Evolutionary conservation across 2,329 filamentous ascomycete species (phyloP).

Genomic region (Mycosphaerella sp.): DNA sequence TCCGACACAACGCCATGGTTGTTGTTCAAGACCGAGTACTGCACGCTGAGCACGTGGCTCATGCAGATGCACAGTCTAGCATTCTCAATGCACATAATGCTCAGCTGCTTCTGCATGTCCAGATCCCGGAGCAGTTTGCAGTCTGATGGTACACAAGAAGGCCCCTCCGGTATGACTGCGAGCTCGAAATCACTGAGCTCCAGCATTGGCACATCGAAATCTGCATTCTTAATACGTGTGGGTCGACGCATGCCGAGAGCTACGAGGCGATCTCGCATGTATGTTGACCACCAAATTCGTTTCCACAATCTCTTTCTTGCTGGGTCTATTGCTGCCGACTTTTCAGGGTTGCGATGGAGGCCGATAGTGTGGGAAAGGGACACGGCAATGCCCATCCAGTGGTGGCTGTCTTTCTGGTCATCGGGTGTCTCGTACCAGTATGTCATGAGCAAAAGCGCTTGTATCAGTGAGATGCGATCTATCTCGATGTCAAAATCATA

Average conservation of each 20-base stretch:
- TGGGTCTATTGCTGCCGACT: slow-evolving; percentile 62
- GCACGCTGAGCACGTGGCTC: slow-evolving; percentile 79
- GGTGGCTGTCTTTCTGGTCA: slow-evolving; percentile 96
- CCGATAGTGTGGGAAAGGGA: slow-evolving; percentile 91
- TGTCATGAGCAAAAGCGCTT: slow-evolving; percentile 84
- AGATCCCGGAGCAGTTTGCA: slow-evolving; percentile 67
- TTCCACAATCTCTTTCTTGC: slow-evolving; percentile 82
- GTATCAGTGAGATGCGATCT: slow-evolving; percentile 81
- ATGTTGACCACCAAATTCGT: slow-evolving; percentile 96
- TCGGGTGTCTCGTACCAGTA: slow-evolving; percentile 98
- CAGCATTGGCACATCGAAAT: slow-evolving; percentile 91
- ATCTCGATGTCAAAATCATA: slow-evolving; percentile 96
- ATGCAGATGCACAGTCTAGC: slow-evolving; percentile 84
- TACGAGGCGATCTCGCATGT: slow-evolving; percentile 88
- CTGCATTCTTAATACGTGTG: slow-evolving; percentile 85
- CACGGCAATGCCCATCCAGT: slow-evolving; percentile 96
- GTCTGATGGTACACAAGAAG: slow-evolving; percentile 61
- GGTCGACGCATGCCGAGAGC: slow-evolving; percentile 90
- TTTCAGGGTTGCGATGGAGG: slow-evolving; percentile 76
- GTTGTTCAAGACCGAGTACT: slow-evolving; percentile 85
- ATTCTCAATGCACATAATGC: slow-evolving; percentile 85
- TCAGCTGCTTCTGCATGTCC: slow-evolving; percentile 69
- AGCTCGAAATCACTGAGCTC: slow-evolving; percentile 79
- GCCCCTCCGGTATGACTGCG: slow-evolving; percentile 54
- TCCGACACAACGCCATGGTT: slow-evolving; percentile 67